Evolutionary conservation across 768 basidiomycete species (phyloP).

Genomic region (Coprinellus aureogranulatus): DNA sequence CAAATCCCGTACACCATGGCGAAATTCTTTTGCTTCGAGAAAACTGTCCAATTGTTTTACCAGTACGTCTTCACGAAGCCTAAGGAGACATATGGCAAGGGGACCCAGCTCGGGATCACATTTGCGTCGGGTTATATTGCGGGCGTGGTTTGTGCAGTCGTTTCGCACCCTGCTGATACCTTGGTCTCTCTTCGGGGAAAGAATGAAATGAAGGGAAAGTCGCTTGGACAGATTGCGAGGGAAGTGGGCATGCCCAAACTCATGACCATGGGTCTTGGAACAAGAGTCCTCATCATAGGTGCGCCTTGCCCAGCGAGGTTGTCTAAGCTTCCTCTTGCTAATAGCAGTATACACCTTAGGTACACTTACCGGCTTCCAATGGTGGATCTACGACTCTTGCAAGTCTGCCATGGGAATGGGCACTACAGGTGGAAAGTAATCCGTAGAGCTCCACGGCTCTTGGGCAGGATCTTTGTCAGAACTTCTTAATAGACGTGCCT

Average conservation of each 20-base stretch:
- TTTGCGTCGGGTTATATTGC: slow-evolving; percentile 91
- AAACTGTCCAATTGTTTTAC: slow-evolving; percentile 84
- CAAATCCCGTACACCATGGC: slow-evolving; percentile 99
- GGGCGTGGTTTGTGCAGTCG: slow-evolving; percentile 93
- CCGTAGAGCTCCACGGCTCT: not conserved
- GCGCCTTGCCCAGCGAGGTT: no score
- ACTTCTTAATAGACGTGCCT: no score
- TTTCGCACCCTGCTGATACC: slow-evolving; percentile 95
- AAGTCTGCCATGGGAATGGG: slow-evolving; percentile 81
- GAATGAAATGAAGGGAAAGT: slow-evolving; percentile 79
- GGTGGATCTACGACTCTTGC: slow-evolving; percentile 92
- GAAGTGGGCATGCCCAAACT: slow-evolving; percentile 67
- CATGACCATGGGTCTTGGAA: slow-evolving; percentile 83
- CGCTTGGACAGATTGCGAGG: slow-evolving; percentile 61
- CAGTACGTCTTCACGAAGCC: slow-evolving; percentile 80
- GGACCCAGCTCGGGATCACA: slow-evolving; percentile 85
- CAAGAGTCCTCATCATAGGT: slow-evolving; percentile 85
- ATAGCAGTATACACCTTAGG: slow-evolving; percentile 17
- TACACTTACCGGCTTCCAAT: slow-evolving; percentile 75
- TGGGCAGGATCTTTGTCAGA: no score
- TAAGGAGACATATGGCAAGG: slow-evolving; percentile 75
- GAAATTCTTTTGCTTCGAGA: slow-evolving; percentile 96
- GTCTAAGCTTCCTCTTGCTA: not conserved
- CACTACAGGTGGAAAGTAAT: slow-evolving; percentile 84
- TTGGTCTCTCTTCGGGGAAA: slow-evolving; percentile 93